phyloP scores from a whole-genome alignment of 2,329 filamentous ascomycete genomes.

The Pseudopithomyces maydicus region DNA sequence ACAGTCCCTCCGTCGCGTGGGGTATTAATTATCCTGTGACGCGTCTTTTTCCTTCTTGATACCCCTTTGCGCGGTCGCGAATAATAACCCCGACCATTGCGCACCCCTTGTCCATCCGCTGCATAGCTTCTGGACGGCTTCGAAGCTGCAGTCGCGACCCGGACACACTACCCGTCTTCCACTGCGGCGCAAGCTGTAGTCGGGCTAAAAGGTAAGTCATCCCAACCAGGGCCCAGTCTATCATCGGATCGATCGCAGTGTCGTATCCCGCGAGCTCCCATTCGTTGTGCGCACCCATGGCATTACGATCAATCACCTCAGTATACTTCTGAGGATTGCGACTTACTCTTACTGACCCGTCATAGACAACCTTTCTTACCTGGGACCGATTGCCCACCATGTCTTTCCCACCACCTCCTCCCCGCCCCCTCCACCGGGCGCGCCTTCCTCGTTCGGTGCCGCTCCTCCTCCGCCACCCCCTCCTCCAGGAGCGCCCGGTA shows the following conservation, averaged over 20 bases:
- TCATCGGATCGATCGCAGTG: not conserved
- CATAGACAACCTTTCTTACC: not conserved
- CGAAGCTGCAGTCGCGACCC: conserved; percentile 25
- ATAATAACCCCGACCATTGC: not conserved
- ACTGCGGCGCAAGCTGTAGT: conserved; percentile 10
- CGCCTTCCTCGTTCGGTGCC: conserved; percentile 29
- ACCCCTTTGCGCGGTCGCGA: conserved; percentile 11
- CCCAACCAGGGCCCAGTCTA: not conserved
- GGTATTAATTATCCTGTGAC: conserved; percentile 23
- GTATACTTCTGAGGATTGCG: not conserved
- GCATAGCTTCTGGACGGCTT: conserved; percentile 31
- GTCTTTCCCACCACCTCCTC: conserved; percentile 34
- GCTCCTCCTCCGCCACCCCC: conserved; percentile 66
- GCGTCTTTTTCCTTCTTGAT: conserved; percentile 21
- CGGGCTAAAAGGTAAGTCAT: conserved; percentile 7
- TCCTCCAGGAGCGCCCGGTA: conserved; percentile 57
- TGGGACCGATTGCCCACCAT: conserved; percentile 15
- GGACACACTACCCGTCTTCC: conserved; percentile 9
- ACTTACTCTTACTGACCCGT: not conserved
- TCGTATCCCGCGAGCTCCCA: not conserved
- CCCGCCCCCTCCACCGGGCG: conserved; percentile 51
- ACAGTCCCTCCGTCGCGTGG: conserved; percentile 35
- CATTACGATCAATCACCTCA: not conserved
- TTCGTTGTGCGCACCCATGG: not conserved
- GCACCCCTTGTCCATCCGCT: conserved; percentile 15